phyloP scores from a whole-genome alignment of 495 filamentous ascomycete species.

The Penicillium cosmopolitanum region DNA sequence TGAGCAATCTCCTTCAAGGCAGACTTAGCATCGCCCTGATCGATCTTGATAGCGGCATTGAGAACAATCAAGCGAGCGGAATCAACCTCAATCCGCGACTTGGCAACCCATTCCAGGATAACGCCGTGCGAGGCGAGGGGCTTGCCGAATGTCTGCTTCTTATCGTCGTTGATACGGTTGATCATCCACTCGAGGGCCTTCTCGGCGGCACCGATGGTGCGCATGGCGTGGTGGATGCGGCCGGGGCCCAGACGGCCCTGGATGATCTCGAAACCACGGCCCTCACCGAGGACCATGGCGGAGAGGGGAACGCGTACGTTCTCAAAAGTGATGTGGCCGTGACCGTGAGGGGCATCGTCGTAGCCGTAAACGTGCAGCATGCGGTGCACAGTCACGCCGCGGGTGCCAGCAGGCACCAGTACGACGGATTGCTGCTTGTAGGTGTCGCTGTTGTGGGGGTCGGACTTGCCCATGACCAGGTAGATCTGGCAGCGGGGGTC shows the following conservation, averaged over 20 bases:
- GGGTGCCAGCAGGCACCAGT: constrained; percentile 73
- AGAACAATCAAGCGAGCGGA: constrained; percentile 82
- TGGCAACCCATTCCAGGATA: constrained; percentile 91
- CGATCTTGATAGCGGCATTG: constrained; percentile 90
- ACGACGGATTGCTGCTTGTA: constrained; percentile 92
- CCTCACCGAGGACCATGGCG: constrained; percentile 85
- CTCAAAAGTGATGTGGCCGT: constrained; percentile 85
- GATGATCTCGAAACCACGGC: constrained; percentile 95
- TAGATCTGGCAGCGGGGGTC: constrained; percentile 90
- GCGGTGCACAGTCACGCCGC: constrained; percentile 80
- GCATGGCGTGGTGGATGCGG: constrained; percentile 94
- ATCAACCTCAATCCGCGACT: constrained; percentile 88
- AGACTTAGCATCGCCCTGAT: constrained; percentile 75
- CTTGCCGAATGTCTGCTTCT: constrained; percentile 84
- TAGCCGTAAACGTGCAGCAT: constrained; percentile 92
- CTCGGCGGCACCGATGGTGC: constrained; percentile 84
- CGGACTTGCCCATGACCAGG: constrained; percentile 88
- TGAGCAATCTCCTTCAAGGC: constrained; percentile 84
- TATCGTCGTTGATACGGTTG: constrained; percentile 84
- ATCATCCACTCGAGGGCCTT: constrained; percentile 86
- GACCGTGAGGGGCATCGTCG: constrained; percentile 92
- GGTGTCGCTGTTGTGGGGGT: constrained; percentile 68
- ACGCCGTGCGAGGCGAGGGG: constrained; percentile 80
- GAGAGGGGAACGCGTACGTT: constrained; percentile 78
- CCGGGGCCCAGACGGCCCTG: constrained; percentile 90